These are phyloP conservation scores for Cladophialophora yegresii DNA, from an alignment of 2,329 filamentous ascomycete species.

Conservation along the genomic window DNA sequence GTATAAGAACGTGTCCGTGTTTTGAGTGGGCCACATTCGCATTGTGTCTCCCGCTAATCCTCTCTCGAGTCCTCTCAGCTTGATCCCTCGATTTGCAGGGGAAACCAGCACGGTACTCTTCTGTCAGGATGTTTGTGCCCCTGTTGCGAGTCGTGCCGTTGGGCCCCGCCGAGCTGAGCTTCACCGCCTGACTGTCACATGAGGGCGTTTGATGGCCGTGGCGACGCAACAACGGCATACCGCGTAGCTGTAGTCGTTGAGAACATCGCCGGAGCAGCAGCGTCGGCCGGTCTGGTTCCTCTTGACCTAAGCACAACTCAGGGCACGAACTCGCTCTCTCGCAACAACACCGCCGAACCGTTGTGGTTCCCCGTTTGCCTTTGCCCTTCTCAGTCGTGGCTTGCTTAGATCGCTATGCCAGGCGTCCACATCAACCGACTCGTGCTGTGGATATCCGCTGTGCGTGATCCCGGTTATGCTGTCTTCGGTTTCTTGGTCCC, in stretches of 20 bases:
- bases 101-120: not conserved
- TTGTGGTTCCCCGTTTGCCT: not conserved
- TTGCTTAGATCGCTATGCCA: not conserved
- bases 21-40: not conserved
- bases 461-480: conserved; percentile 47
- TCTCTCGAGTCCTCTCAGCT: not conserved
- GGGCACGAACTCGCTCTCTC: not conserved
- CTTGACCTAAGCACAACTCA: not conserved
- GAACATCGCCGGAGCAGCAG: not conserved
- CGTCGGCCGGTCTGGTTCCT: not conserved
- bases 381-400: not conserved
- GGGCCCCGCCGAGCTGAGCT: not conserved
- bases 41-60: not conserved
- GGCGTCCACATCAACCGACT: not conserved
- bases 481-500: conserved; percentile 98
- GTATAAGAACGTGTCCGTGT: not conserved
- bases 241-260: too few species aligned
- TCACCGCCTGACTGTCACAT: too few species aligned
- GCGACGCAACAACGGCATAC: too few species aligned
- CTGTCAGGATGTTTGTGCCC: not conserved
- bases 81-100: not conserved
- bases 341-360: not conserved
- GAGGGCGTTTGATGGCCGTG: too few species aligned
- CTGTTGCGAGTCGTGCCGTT: not conserved
- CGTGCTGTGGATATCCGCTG: not conserved